Evolutionary conservation across 1,284 basidiomycete species (phyloP).

Genomic region (Irpex sp.): DNA sequence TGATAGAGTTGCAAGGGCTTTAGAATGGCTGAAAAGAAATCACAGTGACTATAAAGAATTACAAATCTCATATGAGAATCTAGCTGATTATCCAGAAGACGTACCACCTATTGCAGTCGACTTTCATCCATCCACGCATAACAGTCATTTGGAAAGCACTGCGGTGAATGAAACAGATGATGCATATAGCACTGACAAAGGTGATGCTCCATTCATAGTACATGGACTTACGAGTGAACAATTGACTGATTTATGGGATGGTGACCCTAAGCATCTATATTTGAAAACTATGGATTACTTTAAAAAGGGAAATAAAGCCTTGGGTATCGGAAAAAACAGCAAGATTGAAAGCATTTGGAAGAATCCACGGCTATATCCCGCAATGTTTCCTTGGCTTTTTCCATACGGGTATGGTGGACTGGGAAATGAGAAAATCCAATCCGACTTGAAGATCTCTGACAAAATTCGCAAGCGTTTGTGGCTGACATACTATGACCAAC

Average conservation of each 20-base stretch:
- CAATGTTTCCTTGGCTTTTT: conserved; percentile 35
- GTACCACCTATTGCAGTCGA: background rate
- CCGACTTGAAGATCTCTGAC: background rate
- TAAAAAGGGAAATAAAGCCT: background rate
- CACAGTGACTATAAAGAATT: conserved; percentile 25
- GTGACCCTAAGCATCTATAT: background rate
- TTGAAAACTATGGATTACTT: background rate
- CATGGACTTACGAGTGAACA: background rate
- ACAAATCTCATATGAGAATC: conserved; percentile 22
- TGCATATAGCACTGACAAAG: background rate
- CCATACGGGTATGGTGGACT: conserved; percentile 33
- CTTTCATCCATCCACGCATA: background rate
- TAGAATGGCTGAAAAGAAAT: conserved; percentile 31
- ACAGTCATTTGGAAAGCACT: too few species aligned
- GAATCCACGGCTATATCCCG: conserved; percentile 29
- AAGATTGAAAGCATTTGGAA: conserved; percentile 26
- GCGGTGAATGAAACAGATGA: conserved; percentile 13
- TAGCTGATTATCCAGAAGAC: conserved; percentile 19
- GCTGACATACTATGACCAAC: too few species aligned
- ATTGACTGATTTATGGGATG: background rate
- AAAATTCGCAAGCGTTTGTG: too few species aligned
- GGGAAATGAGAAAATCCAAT: conserved; percentile 13
- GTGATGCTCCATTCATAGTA: background rate
- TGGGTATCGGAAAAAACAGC: conserved; percentile 20
- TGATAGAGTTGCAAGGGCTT: conserved; percentile 11